These are phyloP conservation scores for Alternaria brassicicola DNA, from an alignment of 2,329 filamentous ascomycete genomes.

Conservation along the genomic window DNA sequence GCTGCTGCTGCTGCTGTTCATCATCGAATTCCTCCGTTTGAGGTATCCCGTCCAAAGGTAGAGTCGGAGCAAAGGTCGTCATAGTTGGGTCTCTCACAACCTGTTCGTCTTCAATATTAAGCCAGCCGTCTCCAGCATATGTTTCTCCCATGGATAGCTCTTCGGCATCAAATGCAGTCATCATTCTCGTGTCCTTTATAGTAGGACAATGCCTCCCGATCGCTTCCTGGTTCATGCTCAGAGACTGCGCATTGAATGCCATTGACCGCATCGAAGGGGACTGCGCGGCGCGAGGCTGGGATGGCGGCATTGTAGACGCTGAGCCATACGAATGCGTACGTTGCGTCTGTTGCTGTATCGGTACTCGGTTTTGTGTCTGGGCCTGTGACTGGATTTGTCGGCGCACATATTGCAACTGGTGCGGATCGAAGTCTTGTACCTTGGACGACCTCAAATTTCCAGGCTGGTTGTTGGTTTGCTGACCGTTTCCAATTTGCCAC, in stretches of 20 bases:
- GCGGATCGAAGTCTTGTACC: neutral
- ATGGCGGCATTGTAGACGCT: neutral
- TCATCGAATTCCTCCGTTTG: neutral
- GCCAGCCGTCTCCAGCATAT: neutral
- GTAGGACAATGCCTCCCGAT: neutral
- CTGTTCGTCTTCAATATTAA: neutral
- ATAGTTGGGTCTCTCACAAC: neutral
- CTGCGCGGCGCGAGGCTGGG: neutral
- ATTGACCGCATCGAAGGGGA: neutral
- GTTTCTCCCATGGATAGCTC: neutral
- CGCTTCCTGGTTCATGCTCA: neutral
- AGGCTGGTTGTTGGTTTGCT: neutral
- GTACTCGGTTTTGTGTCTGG: neutral
- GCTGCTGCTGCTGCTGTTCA: neutral
- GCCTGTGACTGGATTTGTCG: neutral
- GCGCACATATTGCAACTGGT: neutral
- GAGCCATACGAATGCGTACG: neutral
- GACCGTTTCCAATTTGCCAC: neutral
- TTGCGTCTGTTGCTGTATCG: neutral
- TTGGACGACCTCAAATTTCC: neutral
- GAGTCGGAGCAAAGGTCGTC: neutral
- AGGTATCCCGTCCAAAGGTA: neutral
- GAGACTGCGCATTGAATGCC: neutral
- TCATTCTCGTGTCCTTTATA: neutral
- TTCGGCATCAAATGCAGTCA: neutral